These are phyloP conservation scores for Firmiana major DNA, from an alignment of 345 rosid species.

Conservation along the genomic window DNA sequence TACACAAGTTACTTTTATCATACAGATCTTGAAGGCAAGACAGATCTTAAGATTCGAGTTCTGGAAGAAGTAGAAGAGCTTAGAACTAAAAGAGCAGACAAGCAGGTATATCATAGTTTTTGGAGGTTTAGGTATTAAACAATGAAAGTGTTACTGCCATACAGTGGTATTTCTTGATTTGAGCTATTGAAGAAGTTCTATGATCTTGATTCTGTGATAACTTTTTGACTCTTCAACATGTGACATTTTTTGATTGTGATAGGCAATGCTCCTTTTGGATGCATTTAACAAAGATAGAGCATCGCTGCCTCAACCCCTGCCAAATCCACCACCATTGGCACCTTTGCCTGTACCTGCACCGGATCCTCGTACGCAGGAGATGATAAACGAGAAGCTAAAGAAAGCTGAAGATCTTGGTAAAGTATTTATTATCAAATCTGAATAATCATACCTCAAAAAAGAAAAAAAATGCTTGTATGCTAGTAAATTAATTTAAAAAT, in stretches of 20 bases:
- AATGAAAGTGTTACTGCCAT: not conserved
- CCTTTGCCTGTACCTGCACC: conserved; percentile 64
- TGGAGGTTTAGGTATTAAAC: not conserved
- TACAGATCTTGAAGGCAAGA: conserved; percentile 90
- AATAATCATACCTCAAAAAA: not conserved
- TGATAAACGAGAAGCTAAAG: conserved; percentile 97
- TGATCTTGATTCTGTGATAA: not conserved
- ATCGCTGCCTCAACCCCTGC: conserved; percentile 83
- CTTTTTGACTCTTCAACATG: conserved; percentile 1
- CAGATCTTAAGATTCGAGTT: conserved; percentile 85
- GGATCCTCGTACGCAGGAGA: conserved; percentile 92
- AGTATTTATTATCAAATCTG: not conserved
- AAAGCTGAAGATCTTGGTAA: conserved; percentile 98
- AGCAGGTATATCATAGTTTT: conserved; percentile 53
- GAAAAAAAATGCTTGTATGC: no score
- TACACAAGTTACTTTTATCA: conserved; percentile 6
- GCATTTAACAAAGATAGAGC: conserved; percentile 99
- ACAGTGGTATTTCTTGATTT: not conserved
- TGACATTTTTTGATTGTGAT: conserved; percentile 23
- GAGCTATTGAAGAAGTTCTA: conserved; percentile 7
- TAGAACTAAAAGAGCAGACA: conserved; percentile 89
- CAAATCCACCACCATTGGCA: conserved; percentile 67
- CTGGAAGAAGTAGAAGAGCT: conserved; percentile 89
- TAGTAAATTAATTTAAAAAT: not conserved
- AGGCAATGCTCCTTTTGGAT: conserved; percentile 93